These are phyloP conservation scores for Neonothopanus nambi DNA, from an alignment of 1,284 basidiomycete genomes.

Conservation along the genomic window DNA sequence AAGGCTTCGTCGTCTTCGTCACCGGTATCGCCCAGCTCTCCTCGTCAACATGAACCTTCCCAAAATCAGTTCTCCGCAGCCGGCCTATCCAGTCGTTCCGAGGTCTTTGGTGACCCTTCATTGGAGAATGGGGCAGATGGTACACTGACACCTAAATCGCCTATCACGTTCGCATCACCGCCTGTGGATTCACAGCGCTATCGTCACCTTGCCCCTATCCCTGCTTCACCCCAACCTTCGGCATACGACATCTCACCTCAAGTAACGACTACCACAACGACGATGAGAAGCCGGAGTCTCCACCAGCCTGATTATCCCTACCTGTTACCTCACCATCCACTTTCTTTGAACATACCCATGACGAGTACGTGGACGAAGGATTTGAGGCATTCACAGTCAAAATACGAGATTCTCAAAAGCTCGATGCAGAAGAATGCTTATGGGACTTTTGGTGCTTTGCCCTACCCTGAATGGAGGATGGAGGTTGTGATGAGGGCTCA, in stretches of 20 bases:
- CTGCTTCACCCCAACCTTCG: slow-evolving; percentile 7
- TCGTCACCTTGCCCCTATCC: no score
- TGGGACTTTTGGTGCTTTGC: slow-evolving; percentile 37
- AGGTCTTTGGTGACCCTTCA: no score
- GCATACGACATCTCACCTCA: slow-evolving; percentile 13
- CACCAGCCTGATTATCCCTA: slow-evolving; percentile 10
- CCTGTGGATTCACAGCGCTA: slow-evolving; percentile 3
- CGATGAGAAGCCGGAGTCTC: slow-evolving; percentile 6
- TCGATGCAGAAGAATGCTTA: slow-evolving; percentile 1
- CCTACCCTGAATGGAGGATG: slow-evolving; percentile 65
- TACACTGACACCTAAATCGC: slow-evolving; percentile 9
- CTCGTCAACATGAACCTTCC: no score
- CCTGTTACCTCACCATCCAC: not conserved
- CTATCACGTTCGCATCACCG: slow-evolving; percentile 14
- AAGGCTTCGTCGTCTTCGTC: no score
- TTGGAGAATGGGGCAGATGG: not conserved
- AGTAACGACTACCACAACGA: slow-evolving; percentile 16
- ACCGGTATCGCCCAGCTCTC: no score
- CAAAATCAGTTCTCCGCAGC: no score
- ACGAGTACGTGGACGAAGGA: not conserved
- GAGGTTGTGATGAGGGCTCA: slow-evolving; percentile 49
- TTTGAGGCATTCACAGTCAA: not conserved
- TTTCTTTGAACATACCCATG: slow-evolving; percentile 5
- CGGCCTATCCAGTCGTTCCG: no score
- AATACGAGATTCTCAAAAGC: not conserved